These are phyloP conservation scores for Rhizophora apiculata DNA, from an alignment of 345 rosid genomes.

Conservation along the genomic window DNA sequence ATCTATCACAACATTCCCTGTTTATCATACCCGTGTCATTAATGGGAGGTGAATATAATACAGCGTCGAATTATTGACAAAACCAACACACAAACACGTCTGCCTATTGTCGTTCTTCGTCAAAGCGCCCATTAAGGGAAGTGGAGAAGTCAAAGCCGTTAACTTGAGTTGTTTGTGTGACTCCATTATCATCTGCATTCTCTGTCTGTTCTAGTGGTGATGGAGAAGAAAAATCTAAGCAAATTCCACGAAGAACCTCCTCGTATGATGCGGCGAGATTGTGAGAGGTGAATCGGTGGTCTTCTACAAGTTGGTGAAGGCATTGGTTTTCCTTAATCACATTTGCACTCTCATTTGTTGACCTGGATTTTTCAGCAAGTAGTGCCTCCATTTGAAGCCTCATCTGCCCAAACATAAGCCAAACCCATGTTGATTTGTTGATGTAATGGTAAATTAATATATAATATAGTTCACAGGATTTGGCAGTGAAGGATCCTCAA, in stretches of 20 bases:
- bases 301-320: conserved; percentile 78
- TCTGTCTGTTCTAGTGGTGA: conserved; percentile 23
- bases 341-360: conserved; percentile 81
- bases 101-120: conserved; percentile 20
- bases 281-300: conserved; percentile 77
- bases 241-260: conserved; percentile 52
- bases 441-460: no score
- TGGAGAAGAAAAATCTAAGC: conserved; percentile 85
- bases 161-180: conserved; percentile 12
- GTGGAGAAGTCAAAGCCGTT: conserved; percentile 28
- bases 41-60: conserved; percentile 13
- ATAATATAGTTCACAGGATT: no score
- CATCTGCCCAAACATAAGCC: conserved; percentile 43
- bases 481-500: no score
- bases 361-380: conserved; percentile 81
- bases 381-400: conserved; percentile 90
- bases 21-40: background rate
- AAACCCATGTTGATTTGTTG: background rate
- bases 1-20: background rate
- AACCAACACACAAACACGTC: background rate
- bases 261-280: conserved; percentile 80
- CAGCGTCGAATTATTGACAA: background rate
- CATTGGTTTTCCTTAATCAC: conserved; percentile 81
- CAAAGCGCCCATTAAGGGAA: conserved; percentile 43
- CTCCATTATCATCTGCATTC: conserved; percentile 11